A percentile compares a stretch with the other conserved stretches of the same genome.
Evolutionary conservation across 106 monocot genomes (phyloP).

Genomic region (Platanthera zijinensis): DNA sequence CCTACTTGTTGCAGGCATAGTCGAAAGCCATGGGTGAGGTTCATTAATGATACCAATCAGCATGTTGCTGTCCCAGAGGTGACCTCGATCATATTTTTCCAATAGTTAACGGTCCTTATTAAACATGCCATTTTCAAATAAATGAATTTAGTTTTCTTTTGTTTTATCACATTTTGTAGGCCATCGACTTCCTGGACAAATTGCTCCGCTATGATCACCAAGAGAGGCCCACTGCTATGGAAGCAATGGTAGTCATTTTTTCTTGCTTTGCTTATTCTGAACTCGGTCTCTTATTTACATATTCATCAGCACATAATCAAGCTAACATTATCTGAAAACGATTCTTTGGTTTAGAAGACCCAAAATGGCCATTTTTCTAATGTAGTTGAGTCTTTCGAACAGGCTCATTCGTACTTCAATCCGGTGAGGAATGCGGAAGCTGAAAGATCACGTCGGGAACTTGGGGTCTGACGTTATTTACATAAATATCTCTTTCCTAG

Average conservation of each 20-base stretch:
- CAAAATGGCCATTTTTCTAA: too few relatives aligned
- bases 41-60: constrained; percentile 78
- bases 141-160: neutral
- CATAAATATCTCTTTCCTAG: too few relatives aligned
- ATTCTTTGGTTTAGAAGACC: too few relatives aligned
- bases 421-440: too few relatives aligned
- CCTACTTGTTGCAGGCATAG: constrained; percentile 55
- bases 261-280: too few relatives aligned
- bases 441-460: too few relatives aligned
- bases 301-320: too few relatives aligned
- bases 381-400: too few relatives aligned
- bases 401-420: too few relatives aligned
- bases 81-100: neutral
- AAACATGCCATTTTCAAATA: neutral
- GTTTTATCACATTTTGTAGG: neutral
- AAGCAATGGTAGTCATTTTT: constrained; percentile 17
- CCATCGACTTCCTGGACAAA: constrained; percentile 19
- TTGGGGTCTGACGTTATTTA: too few relatives aligned
- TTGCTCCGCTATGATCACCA: constrained; percentile 31
- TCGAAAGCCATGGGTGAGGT: constrained; percentile 80
- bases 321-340: too few relatives aligned
- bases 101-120: neutral
- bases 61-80: constrained; percentile 83
- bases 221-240: constrained; percentile 22
- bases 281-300: too few relatives aligned